phyloP scores from a whole-genome alignment of 345 rosid species.

The Citrus unshiu region DNA sequence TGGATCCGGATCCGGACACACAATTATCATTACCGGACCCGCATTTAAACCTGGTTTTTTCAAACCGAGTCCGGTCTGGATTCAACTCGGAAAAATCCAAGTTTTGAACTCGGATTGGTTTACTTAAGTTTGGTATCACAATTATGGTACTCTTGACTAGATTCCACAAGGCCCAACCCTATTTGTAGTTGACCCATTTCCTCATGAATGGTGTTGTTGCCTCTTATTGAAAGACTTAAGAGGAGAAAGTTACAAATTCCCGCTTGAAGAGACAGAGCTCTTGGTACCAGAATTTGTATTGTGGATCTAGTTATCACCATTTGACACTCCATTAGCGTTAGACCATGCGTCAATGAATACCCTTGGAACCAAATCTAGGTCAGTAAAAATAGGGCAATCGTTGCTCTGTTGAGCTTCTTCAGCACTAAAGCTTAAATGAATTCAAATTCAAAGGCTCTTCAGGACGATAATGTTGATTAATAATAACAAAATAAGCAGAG shows the following conservation, averaged over 20 bases:
- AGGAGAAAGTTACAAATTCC: slow-evolving; percentile 35
- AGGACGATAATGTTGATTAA: background rate
- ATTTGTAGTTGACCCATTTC: slow-evolving; percentile 39
- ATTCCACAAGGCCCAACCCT: slow-evolving; percentile 31
- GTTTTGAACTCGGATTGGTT: too few species aligned
- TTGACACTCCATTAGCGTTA: slow-evolving; percentile 16
- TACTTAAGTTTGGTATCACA: slow-evolving; percentile 12
- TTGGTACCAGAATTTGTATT: slow-evolving; percentile 17
- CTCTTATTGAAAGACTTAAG: slow-evolving; percentile 52
- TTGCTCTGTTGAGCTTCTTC: slow-evolving; percentile 15
- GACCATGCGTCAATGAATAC: slow-evolving; percentile 65
- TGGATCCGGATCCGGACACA: too few species aligned
- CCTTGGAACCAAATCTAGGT: slow-evolving; percentile 29
- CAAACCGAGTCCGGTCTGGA: too few species aligned
- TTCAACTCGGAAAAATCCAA: too few species aligned
- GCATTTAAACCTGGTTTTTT: too few species aligned
- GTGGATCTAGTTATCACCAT: slow-evolving; percentile 5
- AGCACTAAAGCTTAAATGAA: slow-evolving; percentile 13
- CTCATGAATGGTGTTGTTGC: slow-evolving; percentile 27
- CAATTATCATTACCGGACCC: too few species aligned
- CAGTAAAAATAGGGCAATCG: slow-evolving; percentile 13
- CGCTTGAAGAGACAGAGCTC: slow-evolving; percentile 35
- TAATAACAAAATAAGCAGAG: background rate
- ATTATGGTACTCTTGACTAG: slow-evolving; percentile 22
- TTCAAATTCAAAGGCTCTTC: slow-evolving; percentile 24